Percentiles rank a stretch among this genome's conserved stretches.
phyloP scores from a whole-genome alignment of 352 stramenopile species.

The Phytophthora gonapodyides region DNA sequence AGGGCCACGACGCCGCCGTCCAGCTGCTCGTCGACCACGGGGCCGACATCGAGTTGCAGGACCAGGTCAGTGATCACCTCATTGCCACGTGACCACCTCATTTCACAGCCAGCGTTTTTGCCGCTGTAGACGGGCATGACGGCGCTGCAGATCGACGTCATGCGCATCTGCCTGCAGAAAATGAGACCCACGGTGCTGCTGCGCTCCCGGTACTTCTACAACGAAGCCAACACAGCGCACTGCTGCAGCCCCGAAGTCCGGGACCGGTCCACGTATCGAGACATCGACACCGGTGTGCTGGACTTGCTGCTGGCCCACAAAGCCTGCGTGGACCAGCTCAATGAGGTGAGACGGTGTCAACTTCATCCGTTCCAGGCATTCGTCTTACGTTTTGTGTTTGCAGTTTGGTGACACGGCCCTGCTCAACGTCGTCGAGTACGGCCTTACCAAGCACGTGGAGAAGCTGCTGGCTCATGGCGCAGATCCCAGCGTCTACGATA shows the following conservation, averaged over 20 bases:
- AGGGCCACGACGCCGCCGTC: slow-evolving; percentile 25
- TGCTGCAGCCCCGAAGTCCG: slow-evolving; percentile 8
- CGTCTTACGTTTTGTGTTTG: not conserved
- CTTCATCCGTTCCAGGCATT: not conserved
- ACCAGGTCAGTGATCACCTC: slow-evolving; percentile 15
- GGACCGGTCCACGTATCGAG: slow-evolving; percentile 43
- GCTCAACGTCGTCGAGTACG: slow-evolving; percentile 44
- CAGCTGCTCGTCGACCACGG: slow-evolving; percentile 38
- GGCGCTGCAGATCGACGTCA: slow-evolving; percentile 49
- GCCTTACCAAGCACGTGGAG: slow-evolving; percentile 52
- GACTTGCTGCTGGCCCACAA: slow-evolving; percentile 41
- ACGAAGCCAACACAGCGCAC: slow-evolving; percentile 8
- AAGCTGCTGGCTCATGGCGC: slow-evolving; percentile 44
- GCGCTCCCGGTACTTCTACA: slow-evolving; percentile 30
- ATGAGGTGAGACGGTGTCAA: slow-evolving; percentile 20
- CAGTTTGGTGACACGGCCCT: slow-evolving; percentile 45
- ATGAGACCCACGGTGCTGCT: slow-evolving; percentile 48
- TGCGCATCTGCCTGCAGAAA: slow-evolving; percentile 49
- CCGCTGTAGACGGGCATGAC: slow-evolving; percentile 38
- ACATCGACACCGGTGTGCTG: slow-evolving; percentile 50
- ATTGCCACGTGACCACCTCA: no score
- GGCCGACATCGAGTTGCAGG: slow-evolving; percentile 39
- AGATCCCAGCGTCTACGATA: slow-evolving; percentile 32
- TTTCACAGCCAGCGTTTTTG: no score
- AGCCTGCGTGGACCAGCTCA: slow-evolving; percentile 36